phyloP scores from a whole-genome alignment of 2,329 filamentous ascomycete species.

The Aureobasidium sp. region DNA sequence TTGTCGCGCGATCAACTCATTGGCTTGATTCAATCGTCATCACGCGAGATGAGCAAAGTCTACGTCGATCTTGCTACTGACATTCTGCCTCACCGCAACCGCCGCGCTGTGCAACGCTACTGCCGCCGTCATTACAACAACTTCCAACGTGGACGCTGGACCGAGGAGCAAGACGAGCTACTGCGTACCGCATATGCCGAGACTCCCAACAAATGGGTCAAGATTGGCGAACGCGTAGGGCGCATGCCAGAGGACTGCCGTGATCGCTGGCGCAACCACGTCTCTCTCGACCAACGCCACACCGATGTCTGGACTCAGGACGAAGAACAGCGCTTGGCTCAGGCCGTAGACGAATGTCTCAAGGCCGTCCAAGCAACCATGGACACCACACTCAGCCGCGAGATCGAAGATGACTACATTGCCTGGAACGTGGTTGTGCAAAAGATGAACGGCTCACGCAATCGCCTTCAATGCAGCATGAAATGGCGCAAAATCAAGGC shows the following conservation, averaged over 20 bases:
- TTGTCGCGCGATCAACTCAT: neutral
- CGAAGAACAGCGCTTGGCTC: conserved; percentile 51
- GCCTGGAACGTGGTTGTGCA: conserved; percentile 60
- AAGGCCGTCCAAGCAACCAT: conserved; percentile 24
- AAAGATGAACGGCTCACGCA: conserved; percentile 55
- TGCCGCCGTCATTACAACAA: conserved; percentile 60
- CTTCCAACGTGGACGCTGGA: conserved; percentile 54
- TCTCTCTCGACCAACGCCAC: conserved; percentile 50
- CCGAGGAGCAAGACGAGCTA: conserved; percentile 50
- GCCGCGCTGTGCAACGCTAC: conserved; percentile 31
- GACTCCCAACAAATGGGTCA: conserved; percentile 53
- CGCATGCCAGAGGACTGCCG: conserved; percentile 59
- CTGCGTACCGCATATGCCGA: conserved; percentile 42
- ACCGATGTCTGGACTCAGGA: conserved; percentile 53
- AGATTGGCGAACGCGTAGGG: conserved; percentile 55
- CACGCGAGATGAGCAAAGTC: conserved; percentile 10
- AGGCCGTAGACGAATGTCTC: conserved; percentile 49
- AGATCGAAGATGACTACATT: conserved; percentile 48
- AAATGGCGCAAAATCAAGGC: conserved; percentile 55
- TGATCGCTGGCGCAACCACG: conserved; percentile 63
- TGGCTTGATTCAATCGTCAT: conserved; percentile 12
- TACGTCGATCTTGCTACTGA: neutral
- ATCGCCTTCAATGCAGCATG: conserved; percentile 57
- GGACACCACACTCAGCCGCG: conserved; percentile 26
- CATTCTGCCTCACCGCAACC: conserved; percentile 11